These are phyloP conservation scores for Tricholoma sp. DNA, from an alignment of 768 basidiomycete species.

Conservation along the genomic window DNA sequence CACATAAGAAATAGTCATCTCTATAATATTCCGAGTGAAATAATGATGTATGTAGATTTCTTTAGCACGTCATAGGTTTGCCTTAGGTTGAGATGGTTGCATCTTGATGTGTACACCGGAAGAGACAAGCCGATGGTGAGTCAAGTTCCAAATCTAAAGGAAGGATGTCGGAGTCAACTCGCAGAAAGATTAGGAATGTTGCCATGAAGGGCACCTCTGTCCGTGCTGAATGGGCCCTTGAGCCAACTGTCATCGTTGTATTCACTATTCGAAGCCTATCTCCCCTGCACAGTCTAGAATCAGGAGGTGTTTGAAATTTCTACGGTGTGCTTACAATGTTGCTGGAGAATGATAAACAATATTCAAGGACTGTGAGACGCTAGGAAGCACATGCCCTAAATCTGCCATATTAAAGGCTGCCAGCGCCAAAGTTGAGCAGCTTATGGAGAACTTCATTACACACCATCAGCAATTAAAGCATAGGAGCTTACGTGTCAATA, in stretches of 20 bases:
- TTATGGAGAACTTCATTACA: conserved; percentile 14
- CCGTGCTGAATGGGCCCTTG: conserved; percentile 40
- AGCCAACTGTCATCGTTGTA: conserved; percentile 46
- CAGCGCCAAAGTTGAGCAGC: conserved; percentile 48
- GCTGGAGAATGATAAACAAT: conserved; percentile 57
- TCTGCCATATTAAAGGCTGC: conserved; percentile 27
- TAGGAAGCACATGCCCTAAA: conserved; percentile 17
- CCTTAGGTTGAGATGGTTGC: conserved; percentile 35
- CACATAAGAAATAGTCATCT: too few species aligned
- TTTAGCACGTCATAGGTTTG: conserved; percentile 17
- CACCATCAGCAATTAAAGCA: not conserved
- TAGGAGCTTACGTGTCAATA: conserved; percentile 39
- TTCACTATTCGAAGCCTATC: conserved; percentile 47
- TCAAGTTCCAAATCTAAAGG: conserved; percentile 51
- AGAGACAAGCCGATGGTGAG: conserved; percentile 45
- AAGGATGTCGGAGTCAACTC: not conserved
- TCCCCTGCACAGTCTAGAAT: conserved; percentile 26
- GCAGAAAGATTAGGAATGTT: not conserved
- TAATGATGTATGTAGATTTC: too few species aligned
- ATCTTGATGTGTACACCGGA: conserved; percentile 55
- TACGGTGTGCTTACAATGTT: conserved; percentile 27
- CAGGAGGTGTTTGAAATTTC: not conserved
- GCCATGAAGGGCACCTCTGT: conserved; percentile 37
- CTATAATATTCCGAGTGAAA: too few species aligned
- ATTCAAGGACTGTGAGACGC: conserved; percentile 49